A percentile compares a stretch with the other conserved stretches of the same genome.
These are phyloP conservation scores for Solanum corneliomulleri DNA, from an alignment of 257 asterid genomes.

Conservation along the genomic window DNA sequence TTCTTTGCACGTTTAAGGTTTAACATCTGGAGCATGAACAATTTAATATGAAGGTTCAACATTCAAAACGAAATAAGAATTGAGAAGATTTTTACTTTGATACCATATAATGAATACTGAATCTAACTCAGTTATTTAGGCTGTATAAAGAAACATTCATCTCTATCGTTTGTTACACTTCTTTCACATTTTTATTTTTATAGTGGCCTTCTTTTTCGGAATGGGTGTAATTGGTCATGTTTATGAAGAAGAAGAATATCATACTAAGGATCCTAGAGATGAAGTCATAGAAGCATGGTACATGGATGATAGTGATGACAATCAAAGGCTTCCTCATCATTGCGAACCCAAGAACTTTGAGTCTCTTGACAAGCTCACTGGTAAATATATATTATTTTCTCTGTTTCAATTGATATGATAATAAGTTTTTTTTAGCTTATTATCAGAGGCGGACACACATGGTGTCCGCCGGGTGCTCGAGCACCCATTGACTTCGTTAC, in stretches of 20 bases:
- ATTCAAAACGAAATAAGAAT: too few relatives aligned
- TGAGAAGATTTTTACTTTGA: background rate
- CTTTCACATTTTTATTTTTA: background rate
- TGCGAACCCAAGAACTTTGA: constrained; percentile 59
- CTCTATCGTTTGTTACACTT: background rate
- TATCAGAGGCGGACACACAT: too few relatives aligned
- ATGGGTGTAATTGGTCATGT: background rate
- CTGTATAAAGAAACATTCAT: background rate
- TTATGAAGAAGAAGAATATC: background rate
- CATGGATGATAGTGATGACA: constrained; percentile 72
- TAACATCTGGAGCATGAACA: background rate
- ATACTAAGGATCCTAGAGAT: constrained; percentile 39
- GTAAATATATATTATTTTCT: constrained; percentile 3
- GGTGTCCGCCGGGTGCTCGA: too few relatives aligned
- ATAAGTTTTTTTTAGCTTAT: background rate
- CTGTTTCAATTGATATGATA: background rate
- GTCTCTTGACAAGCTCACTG: constrained; percentile 69
- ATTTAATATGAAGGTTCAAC: background rate
- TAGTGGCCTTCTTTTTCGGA: background rate
- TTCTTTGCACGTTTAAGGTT: background rate
- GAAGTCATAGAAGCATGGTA: constrained; percentile 94
- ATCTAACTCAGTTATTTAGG: background rate
- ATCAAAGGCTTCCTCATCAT: constrained; percentile 87
- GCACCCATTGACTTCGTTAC: too few relatives aligned
- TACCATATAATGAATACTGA: background rate